phyloP scores from a whole-genome alignment of 2,329 filamentous ascomycete species.

The Didymella keratinophila region DNA sequence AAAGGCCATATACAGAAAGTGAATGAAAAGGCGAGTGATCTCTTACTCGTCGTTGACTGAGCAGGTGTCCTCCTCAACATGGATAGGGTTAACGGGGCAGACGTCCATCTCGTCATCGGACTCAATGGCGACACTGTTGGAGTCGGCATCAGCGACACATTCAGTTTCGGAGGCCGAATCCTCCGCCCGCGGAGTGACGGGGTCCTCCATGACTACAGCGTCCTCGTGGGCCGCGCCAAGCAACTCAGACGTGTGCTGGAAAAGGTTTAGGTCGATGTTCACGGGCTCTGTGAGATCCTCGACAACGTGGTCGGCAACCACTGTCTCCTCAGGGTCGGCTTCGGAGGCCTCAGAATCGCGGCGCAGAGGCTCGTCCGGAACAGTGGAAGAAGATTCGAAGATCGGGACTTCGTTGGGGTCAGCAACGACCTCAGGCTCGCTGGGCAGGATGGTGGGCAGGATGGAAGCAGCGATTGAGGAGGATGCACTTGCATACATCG shows the following conservation, averaged over 20 bases:
- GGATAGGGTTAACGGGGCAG: slow-evolving; percentile 2
- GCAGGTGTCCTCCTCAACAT: background rate
- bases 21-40: background rate
- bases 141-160: slow-evolving; percentile 10
- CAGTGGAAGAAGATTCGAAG: slow-evolving; percentile 15
- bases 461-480: slow-evolving; percentile 2
- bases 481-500: background rate
- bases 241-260: slow-evolving; percentile 16
- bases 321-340: slow-evolving; percentile 15
- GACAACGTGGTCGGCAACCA: slow-evolving; percentile 14
- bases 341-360: slow-evolving; percentile 16
- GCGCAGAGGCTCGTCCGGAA: slow-evolving; percentile 18
- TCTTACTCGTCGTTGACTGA: background rate
- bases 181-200: slow-evolving; percentile 17
- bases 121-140: slow-evolving; percentile 17
- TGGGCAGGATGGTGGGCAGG: slow-evolving; percentile 8
- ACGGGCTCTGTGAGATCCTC: slow-evolving; percentile 21
- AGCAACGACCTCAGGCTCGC: slow-evolving; percentile 8
- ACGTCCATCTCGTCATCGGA: slow-evolving; percentile 21
- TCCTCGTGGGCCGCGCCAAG: slow-evolving; percentile 14
- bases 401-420: slow-evolving; percentile 12
- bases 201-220: slow-evolving; percentile 17
- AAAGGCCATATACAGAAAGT: slow-evolving; percentile 1
- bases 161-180: slow-evolving; percentile 11
- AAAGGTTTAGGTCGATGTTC: slow-evolving; percentile 13